These are phyloP conservation scores for Dioscorea dumetorum DNA, from an alignment of 106 monocot genomes.

Conservation along the genomic window DNA sequence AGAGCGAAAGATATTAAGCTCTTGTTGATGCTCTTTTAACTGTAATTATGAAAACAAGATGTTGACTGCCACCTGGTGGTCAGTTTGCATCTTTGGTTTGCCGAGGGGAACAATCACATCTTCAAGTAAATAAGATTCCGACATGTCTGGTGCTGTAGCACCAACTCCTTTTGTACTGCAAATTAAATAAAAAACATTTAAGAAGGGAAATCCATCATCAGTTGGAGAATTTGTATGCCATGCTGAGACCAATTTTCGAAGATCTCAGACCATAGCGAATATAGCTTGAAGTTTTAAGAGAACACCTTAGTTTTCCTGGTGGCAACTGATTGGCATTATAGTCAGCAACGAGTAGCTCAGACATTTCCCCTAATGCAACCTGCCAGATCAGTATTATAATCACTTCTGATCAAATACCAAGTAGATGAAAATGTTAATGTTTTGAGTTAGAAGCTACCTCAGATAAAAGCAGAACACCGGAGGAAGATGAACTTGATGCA, in stretches of 20 bases:
- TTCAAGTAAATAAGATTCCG: conserved; percentile 32
- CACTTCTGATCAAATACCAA: not conserved
- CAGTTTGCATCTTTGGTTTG: conserved; percentile 43
- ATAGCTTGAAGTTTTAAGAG: not conserved
- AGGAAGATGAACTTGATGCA: conserved; percentile 28
- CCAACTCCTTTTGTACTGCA: conserved; percentile 92
- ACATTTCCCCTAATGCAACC: conserved; percentile 96
- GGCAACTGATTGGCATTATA: conserved; percentile 66
- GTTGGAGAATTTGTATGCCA: too few species aligned
- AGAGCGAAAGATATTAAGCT: not conserved
- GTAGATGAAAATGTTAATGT: not conserved
- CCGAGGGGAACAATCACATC: conserved; percentile 82
- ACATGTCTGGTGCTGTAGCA: conserved; percentile 54
- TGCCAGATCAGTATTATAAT: conserved; percentile 10
- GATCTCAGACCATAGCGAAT: too few species aligned
- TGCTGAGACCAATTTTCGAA: too few species aligned
- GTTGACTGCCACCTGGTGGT: conserved; percentile 43
- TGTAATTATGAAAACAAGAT: not conserved
- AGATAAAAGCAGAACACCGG: conserved; percentile 80
- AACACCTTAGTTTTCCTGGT: conserved; percentile 75
- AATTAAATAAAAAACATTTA: not conserved
- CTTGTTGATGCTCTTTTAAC: not conserved
- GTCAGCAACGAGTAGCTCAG: conserved; percentile 44
- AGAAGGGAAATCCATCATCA: not conserved
- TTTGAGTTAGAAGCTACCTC: conserved; percentile 36